Evolutionary conservation across 495 filamentous ascomycete species (phyloP).

Genomic region (Aspergillus cavernicola): DNA sequence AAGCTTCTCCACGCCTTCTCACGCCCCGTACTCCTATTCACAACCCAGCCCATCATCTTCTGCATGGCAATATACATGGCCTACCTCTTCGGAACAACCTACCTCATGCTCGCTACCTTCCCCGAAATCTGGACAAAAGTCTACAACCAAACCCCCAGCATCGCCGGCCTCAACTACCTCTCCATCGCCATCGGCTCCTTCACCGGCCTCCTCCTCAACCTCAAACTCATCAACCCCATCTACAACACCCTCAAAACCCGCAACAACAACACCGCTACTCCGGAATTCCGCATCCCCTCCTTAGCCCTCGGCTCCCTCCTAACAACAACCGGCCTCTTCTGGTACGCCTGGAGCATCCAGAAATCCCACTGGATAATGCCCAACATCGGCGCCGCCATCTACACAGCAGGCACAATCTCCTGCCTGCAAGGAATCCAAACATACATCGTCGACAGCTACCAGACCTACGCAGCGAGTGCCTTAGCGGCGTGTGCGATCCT

Average conservation of each 20-base stretch:
- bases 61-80: slow-evolving; percentile 59
- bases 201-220: slow-evolving; percentile 57
- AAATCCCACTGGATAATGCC: slow-evolving; percentile 67
- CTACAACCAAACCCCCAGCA: slow-evolving; percentile 58
- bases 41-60: slow-evolving; percentile 59
- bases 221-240: slow-evolving; percentile 60
- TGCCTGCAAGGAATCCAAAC: slow-evolving; percentile 68
- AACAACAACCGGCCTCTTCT: slow-evolving; percentile 60
- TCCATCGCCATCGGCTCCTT: slow-evolving; percentile 68
- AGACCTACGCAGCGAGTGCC: slow-evolving; percentile 69
- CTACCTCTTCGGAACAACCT: slow-evolving; percentile 69
- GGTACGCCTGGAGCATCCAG: slow-evolving; percentile 70
- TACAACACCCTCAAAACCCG: slow-evolving; percentile 63
- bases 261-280: slow-evolving; percentile 52
- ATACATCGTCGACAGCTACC: slow-evolving; percentile 74
- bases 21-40: slow-evolving; percentile 53
- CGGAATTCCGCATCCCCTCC: slow-evolving; percentile 69
- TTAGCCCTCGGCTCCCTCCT: slow-evolving; percentile 55
- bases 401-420: slow-evolving; percentile 56
- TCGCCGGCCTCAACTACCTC: slow-evolving; percentile 66
- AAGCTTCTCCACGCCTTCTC: slow-evolving; percentile 42
- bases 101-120: slow-evolving; percentile 68
- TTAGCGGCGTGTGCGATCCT: slow-evolving; percentile 64
- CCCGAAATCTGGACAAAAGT: slow-evolving; percentile 56
- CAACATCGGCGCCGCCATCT: slow-evolving; percentile 64